Percentiles rank a stretch among this genome's conserved stretches.
Conservation (phyloP, 2,329 filamentous ascomycete genomes). For the Botrytis aclada region DNA sequence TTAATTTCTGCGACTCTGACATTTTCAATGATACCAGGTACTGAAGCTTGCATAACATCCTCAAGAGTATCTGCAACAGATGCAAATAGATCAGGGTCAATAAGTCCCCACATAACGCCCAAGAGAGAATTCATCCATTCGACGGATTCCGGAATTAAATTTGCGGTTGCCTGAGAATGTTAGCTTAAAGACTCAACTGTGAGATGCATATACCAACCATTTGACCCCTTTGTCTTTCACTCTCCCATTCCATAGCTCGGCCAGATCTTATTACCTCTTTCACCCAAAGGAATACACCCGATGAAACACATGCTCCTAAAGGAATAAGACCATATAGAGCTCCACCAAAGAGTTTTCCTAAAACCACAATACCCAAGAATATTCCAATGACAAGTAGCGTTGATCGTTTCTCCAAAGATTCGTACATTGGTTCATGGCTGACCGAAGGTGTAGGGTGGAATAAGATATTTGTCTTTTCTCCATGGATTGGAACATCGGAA, state of each 20-base stretch:
- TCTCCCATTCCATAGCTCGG: constrained; percentile 80
- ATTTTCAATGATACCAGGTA: constrained; percentile 87
- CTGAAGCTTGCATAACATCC: constrained; percentile 95
- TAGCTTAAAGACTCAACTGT: not conserved
- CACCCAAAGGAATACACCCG: constrained; percentile 83
- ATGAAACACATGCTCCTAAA: constrained; percentile 66
- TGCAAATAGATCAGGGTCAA: constrained; percentile 95
- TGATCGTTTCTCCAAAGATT: constrained; percentile 70
- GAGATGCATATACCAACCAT: constrained; percentile 48
- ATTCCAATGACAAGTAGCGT: constrained; percentile 67
- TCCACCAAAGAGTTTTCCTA: constrained; percentile 78
- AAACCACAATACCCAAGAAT: constrained; percentile 68
- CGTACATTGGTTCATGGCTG: constrained; percentile 87
- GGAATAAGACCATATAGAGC: constrained; percentile 73
- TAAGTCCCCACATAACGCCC: constrained; percentile 79
- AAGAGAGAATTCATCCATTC: constrained; percentile 95
- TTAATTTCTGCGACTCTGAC: constrained; percentile 93
- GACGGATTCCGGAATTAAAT: constrained; percentile 88
- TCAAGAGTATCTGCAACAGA: constrained; percentile 85
- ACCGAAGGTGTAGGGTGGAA: constrained; percentile 93
- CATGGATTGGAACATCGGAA: constrained; percentile 90
- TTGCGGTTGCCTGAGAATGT: constrained; percentile 62
- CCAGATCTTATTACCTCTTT: constrained; percentile 83
- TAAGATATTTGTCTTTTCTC: constrained; percentile 92
- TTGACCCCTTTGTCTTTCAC: constrained; percentile 79